A percentile compares a stretch with the other conserved stretches of the same genome.
phyloP scores from a whole-genome alignment of 1,284 basidiomycete species.

The Somion occarium region DNA sequence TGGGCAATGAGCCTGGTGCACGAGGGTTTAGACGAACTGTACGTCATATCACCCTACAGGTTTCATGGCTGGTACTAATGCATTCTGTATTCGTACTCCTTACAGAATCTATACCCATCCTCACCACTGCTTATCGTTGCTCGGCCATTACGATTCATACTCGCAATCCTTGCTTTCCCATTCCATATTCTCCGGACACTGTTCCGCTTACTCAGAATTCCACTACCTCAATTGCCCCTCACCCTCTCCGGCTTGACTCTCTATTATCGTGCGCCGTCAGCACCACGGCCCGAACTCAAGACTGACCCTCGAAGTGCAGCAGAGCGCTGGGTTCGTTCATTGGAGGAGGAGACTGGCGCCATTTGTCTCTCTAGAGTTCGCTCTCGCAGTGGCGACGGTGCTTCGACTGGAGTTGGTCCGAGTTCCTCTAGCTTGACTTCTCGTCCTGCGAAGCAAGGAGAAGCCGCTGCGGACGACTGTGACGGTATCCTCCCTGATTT shows the following conservation, averaged over 20 bases:
- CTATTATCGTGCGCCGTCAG: conserved; percentile 36
- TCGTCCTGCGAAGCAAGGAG: conserved; percentile 15
- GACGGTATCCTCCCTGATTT: conserved; percentile 67
- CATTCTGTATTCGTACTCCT: background rate
- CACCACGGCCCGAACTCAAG: conserved; percentile 15
- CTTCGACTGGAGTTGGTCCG: conserved; percentile 15
- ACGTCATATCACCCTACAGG: conserved; percentile 9
- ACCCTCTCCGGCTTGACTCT: conserved; percentile 34
- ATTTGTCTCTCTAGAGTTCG: conserved; percentile 43
- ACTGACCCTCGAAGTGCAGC: conserved; percentile 32
- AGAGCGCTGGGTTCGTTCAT: conserved; percentile 69
- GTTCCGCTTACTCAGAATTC: conserved; percentile 31
- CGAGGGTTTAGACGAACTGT: conserved; percentile 22
- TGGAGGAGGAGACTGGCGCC: conserved; percentile 80
- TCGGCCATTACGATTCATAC: conserved; percentile 23
- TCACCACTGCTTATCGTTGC: conserved; percentile 13
- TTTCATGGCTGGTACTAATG: conserved; percentile 11
- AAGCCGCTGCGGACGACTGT: conserved; percentile 16
- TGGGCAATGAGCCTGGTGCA: conserved; percentile 15
- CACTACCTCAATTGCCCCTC: conserved; percentile 27
- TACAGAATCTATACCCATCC: conserved; percentile 6
- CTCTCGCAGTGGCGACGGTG: conserved; percentile 31
- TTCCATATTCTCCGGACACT: conserved; percentile 29
- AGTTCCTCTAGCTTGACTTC: conserved; percentile 36
- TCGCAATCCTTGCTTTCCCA: conserved; percentile 30